Evolutionary conservation across 1,284 basidiomycete species (phyloP).

Genomic region (Cryptococcus neoformans): DNA sequence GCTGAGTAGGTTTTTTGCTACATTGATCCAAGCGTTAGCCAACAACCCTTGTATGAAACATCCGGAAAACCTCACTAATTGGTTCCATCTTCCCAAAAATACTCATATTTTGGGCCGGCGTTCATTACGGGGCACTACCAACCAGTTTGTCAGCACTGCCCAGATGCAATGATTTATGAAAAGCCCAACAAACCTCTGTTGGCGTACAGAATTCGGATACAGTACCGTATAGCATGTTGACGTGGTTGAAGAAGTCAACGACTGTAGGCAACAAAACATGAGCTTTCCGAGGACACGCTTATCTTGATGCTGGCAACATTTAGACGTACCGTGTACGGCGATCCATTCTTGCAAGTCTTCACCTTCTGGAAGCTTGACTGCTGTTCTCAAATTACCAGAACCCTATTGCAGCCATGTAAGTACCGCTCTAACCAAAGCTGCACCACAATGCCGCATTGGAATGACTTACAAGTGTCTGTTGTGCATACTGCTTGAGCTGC

Average conservation of each 20-base stretch:
- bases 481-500: conserved; percentile 94
- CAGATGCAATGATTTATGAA: background rate
- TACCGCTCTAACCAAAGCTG: too few relatives aligned
- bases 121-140: conserved; percentile 95
- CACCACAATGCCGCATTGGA: background rate
- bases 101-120: conserved; percentile 97
- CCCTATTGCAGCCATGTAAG: conserved; percentile 56
- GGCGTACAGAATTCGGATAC: conserved; percentile 96
- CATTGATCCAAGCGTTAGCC: background rate
- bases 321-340: conserved; percentile 75
- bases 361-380: conserved; percentile 88
- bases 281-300: too few relatives aligned
- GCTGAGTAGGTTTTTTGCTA: conserved; percentile 82
- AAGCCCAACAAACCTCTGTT: conserved; percentile 62
- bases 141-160: background rate
- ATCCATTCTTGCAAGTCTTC: conserved; percentile 96
- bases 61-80: background rate
- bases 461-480: conserved; percentile 76
- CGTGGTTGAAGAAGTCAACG: conserved; percentile 93
- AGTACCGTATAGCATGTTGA: conserved; percentile 95
- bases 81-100: conserved; percentile 93
- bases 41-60: background rate
- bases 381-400: conserved; percentile 84
- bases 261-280: conserved; percentile 53
- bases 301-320: conserved; percentile 34